Evolutionary conservation across 441 rosid genomes (phyloP).

Genomic region (Pelargonium australe): DNA sequence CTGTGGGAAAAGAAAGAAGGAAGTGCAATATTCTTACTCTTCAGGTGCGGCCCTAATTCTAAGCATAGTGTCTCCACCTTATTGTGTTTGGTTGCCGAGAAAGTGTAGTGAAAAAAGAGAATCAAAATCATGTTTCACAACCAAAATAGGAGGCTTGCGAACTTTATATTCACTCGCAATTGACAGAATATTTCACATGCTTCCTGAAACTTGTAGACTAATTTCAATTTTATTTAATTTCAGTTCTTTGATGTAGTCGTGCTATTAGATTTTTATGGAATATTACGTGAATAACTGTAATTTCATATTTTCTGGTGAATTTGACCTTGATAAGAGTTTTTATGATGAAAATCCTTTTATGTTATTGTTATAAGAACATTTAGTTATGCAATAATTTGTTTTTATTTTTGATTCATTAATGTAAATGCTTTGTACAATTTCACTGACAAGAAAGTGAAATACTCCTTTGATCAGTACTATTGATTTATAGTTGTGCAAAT

Average conservation of each 20-base stretch:
- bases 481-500: no score
- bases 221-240: background rate
- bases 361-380: no score
- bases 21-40: background rate
- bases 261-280: no score
- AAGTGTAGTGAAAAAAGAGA: background rate
- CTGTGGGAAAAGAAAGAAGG: background rate
- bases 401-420: no score
- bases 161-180: background rate
- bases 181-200: background rate
- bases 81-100: background rate
- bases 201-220: background rate
- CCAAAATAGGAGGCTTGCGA: background rate
- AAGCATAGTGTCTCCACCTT: background rate
- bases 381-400: no score
- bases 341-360: no score
- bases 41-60: background rate
- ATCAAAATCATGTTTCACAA: background rate
- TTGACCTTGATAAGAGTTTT: no score
- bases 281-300: no score
- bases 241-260: background rate
- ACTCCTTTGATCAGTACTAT: no score
- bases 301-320: no score
- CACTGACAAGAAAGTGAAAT: no score
- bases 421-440: no score